Conservation (phyloP, 140 eudicot species). For the Anethum foeniculum region DNA sequence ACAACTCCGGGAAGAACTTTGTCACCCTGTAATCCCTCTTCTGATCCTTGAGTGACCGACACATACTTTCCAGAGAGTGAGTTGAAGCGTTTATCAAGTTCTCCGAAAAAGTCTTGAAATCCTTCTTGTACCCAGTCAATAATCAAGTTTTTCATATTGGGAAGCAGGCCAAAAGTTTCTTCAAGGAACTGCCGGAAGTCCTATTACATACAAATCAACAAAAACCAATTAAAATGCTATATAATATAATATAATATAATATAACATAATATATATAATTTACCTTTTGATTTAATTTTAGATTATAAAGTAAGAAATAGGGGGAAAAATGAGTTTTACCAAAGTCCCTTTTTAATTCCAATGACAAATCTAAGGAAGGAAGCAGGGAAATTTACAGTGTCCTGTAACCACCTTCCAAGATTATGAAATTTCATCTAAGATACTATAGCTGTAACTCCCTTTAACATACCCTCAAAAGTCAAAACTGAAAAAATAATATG, state of each 20-base stretch:
- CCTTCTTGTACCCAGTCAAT: slow-evolving; percentile 93
- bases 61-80: slow-evolving; percentile 61
- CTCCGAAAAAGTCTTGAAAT: slow-evolving; percentile 65
- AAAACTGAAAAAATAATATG: neutral
- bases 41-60: slow-evolving; percentile 23
- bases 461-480: neutral
- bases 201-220: slow-evolving; percentile 24
- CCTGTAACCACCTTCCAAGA: neutral
- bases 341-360: neutral
- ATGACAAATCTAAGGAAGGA: neutral
- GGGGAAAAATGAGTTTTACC: neutral
- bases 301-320: neutral
- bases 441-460: neutral
- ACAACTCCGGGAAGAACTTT: slow-evolving; percentile 79
- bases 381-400: neutral
- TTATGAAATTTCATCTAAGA: no score
- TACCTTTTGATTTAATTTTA: neutral
- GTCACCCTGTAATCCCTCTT: slow-evolving; percentile 43
- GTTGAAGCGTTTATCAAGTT: slow-evolving; percentile 56
- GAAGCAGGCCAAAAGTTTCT: slow-evolving; percentile 52
- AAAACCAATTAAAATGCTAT: slow-evolving; percentile 3
- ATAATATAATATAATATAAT: no score
- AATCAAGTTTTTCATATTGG: slow-evolving; percentile 51
- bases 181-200: slow-evolving; percentile 73
- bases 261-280: neutral